Conservation (phyloP, 495 filamentous ascomycete genomes). For the Hyphodiscus hymeniophilus region DNA sequence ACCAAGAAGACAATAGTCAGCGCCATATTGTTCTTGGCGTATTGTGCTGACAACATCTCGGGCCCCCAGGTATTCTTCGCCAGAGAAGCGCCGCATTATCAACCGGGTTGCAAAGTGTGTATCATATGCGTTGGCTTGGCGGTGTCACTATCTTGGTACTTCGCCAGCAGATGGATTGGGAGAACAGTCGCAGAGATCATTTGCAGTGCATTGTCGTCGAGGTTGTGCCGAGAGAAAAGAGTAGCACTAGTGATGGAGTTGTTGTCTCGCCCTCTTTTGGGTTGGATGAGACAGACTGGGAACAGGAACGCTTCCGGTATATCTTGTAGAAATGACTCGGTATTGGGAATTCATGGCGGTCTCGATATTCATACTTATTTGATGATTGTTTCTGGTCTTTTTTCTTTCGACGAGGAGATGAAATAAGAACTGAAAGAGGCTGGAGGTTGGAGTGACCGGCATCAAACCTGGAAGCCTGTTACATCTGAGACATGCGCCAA, state of each 20-base stretch:
- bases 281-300: slow-evolving; percentile 9
- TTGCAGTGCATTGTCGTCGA: slow-evolving; percentile 3
- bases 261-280: slow-evolving; percentile 1
- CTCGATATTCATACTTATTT: too few species aligned
- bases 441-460: too few species aligned
- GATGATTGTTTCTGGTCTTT: too few species aligned
- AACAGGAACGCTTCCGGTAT: slow-evolving; percentile 7
- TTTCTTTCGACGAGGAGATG: too few species aligned
- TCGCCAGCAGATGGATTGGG: slow-evolving; percentile 9
- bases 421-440: too few species aligned
- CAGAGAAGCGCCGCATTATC: slow-evolving; percentile 42
- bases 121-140: slow-evolving; percentile 10
- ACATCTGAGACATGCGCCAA: too few species aligned
- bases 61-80: slow-evolving; percentile 21
- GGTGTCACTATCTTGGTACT: slow-evolving; percentile 4
- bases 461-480: too few species aligned
- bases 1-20: too few species aligned
- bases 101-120: slow-evolving; percentile 6
- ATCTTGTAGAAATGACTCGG: not conserved
- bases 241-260: not conserved
- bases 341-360: too few species aligned
- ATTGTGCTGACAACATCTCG: too few species aligned
- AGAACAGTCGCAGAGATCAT: slow-evolving; percentile 11
- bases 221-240: not conserved
- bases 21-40: too few species aligned